Percentiles rank a stretch among this genome's conserved stretches.
Conservation (phyloP, 202 grass and related monocot species). For the Saccharum hybrid region DNA sequence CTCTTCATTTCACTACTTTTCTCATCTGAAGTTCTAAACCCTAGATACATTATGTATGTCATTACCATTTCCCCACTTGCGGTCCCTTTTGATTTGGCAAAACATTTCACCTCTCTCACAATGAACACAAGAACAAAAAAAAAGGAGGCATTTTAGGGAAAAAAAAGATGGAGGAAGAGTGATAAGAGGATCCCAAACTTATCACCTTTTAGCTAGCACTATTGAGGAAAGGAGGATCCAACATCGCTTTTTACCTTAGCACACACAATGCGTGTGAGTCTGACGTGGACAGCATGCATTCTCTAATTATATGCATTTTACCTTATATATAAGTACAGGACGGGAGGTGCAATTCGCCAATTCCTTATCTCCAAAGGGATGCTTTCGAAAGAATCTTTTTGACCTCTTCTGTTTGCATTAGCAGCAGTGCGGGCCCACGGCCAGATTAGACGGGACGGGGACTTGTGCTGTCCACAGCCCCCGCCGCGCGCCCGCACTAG, state of each 20-base stretch:
- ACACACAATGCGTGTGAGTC: neutral
- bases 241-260: neutral
- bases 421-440: conserved; percentile 27
- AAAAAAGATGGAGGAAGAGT: neutral
- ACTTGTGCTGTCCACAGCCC: neutral
- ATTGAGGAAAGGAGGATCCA: too few relatives aligned
- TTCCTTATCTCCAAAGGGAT: neutral
- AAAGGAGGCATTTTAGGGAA: neutral
- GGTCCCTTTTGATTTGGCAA: neutral
- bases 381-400: conserved; percentile 17
- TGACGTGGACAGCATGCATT: neutral
- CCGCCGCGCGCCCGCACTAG: neutral
- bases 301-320: too few relatives aligned
- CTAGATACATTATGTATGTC: neutral
- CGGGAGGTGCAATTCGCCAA: neutral
- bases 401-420: neutral
- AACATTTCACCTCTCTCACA: neutral
- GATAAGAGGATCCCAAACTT: too few relatives aligned
- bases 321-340: neutral
- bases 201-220: neutral
- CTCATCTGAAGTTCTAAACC: neutral
- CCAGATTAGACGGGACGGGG: conserved; percentile 54
- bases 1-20: neutral
- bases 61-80: neutral
- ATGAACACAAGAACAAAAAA: neutral